Percentiles rank a stretch among this genome's conserved stretches.
These are phyloP conservation scores for Amauroascus verrucosus DNA, from an alignment of 2,329 filamentous ascomycete species.

Conservation along the genomic window DNA sequence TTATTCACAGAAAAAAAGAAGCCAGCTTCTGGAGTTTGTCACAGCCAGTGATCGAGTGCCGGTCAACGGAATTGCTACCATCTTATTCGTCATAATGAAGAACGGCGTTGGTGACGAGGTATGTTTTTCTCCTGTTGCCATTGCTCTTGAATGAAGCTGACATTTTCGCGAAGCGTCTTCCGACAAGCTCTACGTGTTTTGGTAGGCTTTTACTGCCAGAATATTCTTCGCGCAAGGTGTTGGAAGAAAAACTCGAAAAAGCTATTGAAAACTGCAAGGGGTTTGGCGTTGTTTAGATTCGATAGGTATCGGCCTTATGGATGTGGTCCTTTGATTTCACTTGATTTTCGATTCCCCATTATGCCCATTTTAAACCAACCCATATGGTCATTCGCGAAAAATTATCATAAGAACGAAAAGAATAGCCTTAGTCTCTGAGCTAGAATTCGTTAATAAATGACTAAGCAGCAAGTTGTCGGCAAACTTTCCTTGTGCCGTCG, in stretches of 20 bases:
- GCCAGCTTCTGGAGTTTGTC: constrained; percentile 79
- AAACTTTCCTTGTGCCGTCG: background rate
- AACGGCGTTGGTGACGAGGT: constrained; percentile 55
- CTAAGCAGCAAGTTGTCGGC: background rate
- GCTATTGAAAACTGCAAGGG: constrained; percentile 81
- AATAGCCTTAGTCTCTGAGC: too few species aligned
- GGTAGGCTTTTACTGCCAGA: constrained; percentile 76
- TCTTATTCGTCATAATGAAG: constrained; percentile 74
- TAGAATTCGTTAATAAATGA: too few species aligned
- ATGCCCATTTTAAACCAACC: background rate
- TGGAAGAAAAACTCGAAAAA: constrained; percentile 67
- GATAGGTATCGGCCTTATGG: background rate
- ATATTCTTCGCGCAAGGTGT: constrained; percentile 59
- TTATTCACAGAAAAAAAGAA: constrained; percentile 53
- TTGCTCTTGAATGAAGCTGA: constrained; percentile 4
- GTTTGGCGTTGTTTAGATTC: constrained; percentile 63
- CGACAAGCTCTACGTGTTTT: constrained; percentile 88
- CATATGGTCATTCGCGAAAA: background rate
- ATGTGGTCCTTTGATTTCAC: background rate
- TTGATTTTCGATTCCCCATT: background rate
- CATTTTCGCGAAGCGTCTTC: constrained; percentile 42
- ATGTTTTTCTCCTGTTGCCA: constrained; percentile 18
- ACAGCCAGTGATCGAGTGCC: constrained; percentile 87
- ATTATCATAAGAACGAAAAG: too few species aligned
- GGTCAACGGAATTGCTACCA: constrained; percentile 68